A percentile compares a stretch with the other conserved stretches of the same genome.
These are phyloP conservation scores for Periglandula ipomoeae DNA, from an alignment of 2,329 filamentous ascomycete genomes.

Conservation along the genomic window DNA sequence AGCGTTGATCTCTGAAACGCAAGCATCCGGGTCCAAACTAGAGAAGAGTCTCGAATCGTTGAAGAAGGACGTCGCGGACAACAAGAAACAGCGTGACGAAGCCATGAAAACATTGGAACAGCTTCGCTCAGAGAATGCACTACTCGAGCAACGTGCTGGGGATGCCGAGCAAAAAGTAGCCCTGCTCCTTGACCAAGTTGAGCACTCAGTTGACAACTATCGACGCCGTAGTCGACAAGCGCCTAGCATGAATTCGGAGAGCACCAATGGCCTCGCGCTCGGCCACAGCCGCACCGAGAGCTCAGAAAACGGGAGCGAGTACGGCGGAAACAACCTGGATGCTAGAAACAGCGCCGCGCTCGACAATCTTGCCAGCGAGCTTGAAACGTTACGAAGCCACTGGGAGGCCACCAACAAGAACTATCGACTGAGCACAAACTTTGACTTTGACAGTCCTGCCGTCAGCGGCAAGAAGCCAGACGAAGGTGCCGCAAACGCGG, in stretches of 20 bases:
- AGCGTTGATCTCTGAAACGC: constrained; percentile 59
- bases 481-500: constrained; percentile 30
- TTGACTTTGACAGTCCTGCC: constrained; percentile 62
- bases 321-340: constrained; percentile 41
- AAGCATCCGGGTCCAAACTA: constrained; percentile 54
- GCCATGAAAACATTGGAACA: constrained; percentile 60
- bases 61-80: constrained; percentile 57
- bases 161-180: constrained; percentile 93
- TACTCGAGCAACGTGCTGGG: constrained; percentile 72
- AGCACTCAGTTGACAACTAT: constrained; percentile 88
- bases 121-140: constrained; percentile 70
- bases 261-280: constrained; percentile 26
- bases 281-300: constrained; percentile 45
- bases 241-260: constrained; percentile 31
- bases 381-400: constrained; percentile 80
- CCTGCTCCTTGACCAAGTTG: constrained; percentile 87
- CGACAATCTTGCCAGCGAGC: constrained; percentile 83
- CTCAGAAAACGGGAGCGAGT: constrained; percentile 53
- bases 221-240: constrained; percentile 62
- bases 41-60: constrained; percentile 63
- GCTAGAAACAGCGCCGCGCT: constrained; percentile 59
- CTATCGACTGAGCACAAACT: constrained; percentile 81
- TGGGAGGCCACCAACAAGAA: constrained; percentile 97
- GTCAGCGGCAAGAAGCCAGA: constrained; percentile 32
- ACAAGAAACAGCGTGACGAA: constrained; percentile 59